These are phyloP conservation scores for Viola odorata DNA, from an alignment of 345 rosid genomes.

Conservation along the genomic window DNA sequence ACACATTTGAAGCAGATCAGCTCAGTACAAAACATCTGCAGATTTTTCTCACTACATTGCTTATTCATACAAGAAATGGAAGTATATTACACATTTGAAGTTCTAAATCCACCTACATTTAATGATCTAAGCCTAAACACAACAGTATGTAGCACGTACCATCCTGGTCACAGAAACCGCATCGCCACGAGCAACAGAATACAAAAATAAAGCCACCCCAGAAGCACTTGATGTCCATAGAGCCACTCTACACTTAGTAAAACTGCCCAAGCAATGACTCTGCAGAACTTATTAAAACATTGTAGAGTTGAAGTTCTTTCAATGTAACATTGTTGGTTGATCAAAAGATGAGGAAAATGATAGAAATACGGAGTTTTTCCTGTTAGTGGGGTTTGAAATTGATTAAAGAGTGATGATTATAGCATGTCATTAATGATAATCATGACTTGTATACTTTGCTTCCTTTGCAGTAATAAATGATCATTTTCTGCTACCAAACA, in stretches of 20 bases:
- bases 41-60: not conserved
- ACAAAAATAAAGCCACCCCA: conserved; percentile 35
- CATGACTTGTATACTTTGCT: conserved; percentile 11
- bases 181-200: conserved; percentile 29
- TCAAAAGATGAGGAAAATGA: not conserved
- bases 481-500: not conserved
- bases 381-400: conserved; percentile 2
- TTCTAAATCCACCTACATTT: not conserved
- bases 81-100: not conserved
- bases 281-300: not conserved
- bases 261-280: not conserved
- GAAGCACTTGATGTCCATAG: conserved; percentile 40
- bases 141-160: conserved; percentile 31
- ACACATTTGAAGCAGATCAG: conserved; percentile 6
- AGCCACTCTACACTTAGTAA: not conserved
- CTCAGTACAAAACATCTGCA: not conserved
- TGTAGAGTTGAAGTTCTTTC: not conserved
- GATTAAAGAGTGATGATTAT: conserved; percentile 23
- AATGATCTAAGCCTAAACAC: not conserved
- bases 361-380: not conserved
- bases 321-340: not conserved
- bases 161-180: conserved; percentile 49
- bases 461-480: conserved; percentile 5
- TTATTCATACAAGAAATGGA: not conserved
- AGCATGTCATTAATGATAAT: conserved; percentile 13